Conservation (phyloP, 306 rosid genomes). For the Vachellia pachyceras region DNA sequence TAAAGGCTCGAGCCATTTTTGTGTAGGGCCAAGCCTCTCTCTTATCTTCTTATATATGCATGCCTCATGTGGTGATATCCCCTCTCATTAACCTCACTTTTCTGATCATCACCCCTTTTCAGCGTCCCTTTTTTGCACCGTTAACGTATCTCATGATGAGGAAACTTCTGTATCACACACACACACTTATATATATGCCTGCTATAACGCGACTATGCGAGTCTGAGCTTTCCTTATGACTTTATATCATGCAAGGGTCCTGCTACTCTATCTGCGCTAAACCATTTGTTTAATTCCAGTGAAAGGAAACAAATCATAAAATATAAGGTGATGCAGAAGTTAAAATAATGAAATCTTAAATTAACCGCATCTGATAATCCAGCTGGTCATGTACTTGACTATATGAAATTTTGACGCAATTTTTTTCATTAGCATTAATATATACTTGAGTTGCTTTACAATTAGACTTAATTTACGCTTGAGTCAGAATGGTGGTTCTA, state of each 20-base stretch:
- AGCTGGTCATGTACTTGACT: not conserved
- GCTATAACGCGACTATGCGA: not conserved
- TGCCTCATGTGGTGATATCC: not conserved
- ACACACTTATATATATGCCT: not conserved
- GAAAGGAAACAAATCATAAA: not conserved
- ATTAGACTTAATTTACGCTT: not conserved
- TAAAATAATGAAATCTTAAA: not conserved
- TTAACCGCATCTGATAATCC: not conserved
- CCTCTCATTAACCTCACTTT: not conserved
- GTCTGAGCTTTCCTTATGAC: slow-evolving; percentile 7
- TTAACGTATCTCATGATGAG: not conserved
- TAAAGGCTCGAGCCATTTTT: slow-evolving; percentile 58
- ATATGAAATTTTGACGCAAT: not conserved
- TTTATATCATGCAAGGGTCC: slow-evolving; percentile 13
- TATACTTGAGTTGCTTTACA: not conserved
- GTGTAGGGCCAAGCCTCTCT: slow-evolving; percentile 22
- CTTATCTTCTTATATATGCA: not conserved
- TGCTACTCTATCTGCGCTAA: not conserved
- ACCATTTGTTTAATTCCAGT: not conserved
- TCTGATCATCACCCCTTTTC: not conserved
- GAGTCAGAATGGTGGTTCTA: not conserved
- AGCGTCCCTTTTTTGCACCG: not conserved
- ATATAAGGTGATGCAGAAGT: not conserved
- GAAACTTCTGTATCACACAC: not conserved
- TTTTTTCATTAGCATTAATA: not conserved